Base-by-base conservation (phyloP, 345 rosid species). In the Tarenaya hassleriana region DNA sequence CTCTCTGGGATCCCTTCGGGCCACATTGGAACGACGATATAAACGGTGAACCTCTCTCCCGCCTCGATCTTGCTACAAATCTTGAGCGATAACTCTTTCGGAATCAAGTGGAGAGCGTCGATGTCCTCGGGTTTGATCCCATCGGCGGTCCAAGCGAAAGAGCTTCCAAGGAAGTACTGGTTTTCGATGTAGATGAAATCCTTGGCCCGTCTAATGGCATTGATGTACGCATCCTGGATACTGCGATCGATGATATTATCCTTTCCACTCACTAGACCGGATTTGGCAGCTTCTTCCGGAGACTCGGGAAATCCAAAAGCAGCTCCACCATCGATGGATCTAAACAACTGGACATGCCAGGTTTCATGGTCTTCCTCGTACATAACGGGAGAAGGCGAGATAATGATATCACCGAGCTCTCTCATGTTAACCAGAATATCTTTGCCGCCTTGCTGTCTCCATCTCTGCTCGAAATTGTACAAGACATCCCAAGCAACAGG, bases 311-410 rank as follows among this genome's bases (percentile, higher is more conserved):
- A 92, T 43, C 95, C 98, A 77, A 87, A 87, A 13, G 95, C 95
- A 52, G 98, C 97, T 8, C 98, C 98, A 46, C 97, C 98, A 63
- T 92, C 98, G 39, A 92, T 92, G 16, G 98, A 92, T 71, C 98
- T 79, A 71, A 92, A 92, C 20, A 92, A 62, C 61, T 92, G 98
- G 62, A 85, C 98, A 19, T 85, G 74, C 98, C 98, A 92, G n/a
- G 73, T 57, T 5, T 85, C 95, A 38, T 67, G 88, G 68, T 92
- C 98, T 47, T 88, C 88, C 0, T 83, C 67, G 64, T 63, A 78
- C 71, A 68, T 58, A 54, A 79, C 95, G 10, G 98, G 94, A 55
- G 97, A 88, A 20, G 98, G 98, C 5, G 98, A 83, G 50, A 92
- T 81, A 13, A 92, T 72, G 16, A 79, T 60, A 45, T 81, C 74